phyloP scores from a whole-genome alignment of 768 basidiomycete species.

The Asterophora lycoperdoides region DNA sequence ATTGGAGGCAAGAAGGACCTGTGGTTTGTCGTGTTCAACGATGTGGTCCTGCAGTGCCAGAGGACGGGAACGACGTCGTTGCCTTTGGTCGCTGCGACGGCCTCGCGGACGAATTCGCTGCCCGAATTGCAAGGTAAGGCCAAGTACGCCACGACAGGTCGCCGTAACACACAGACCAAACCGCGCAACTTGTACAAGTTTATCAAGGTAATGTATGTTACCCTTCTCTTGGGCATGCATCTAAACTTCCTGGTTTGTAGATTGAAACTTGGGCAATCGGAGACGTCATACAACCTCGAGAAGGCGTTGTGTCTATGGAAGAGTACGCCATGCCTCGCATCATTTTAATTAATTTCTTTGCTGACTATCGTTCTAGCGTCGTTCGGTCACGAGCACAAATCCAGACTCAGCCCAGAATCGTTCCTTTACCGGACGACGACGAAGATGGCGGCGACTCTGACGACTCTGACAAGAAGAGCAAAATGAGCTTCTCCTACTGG shows the following conservation, averaged over 20 bases:
- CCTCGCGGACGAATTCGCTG: slow-evolving; percentile 67
- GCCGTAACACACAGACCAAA: slow-evolving; percentile 70
- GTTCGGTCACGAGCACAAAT: slow-evolving; percentile 66
- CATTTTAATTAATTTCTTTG: slow-evolving; percentile 1
- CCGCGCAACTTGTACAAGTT: slow-evolving; percentile 94
- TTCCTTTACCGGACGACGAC: slow-evolving; percentile 65
- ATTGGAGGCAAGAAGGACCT: slow-evolving; percentile 74
- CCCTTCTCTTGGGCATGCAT: not conserved
- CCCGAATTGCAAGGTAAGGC: slow-evolving; percentile 82
- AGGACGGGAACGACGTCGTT: slow-evolving; percentile 84
- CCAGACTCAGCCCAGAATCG: slow-evolving; percentile 56
- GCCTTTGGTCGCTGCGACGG: slow-evolving; percentile 65
- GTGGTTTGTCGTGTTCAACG: slow-evolving; percentile 95
- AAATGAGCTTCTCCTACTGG: slow-evolving; percentile 95
- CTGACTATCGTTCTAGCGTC: slow-evolving; percentile 41
- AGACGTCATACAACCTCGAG: slow-evolving; percentile 66
- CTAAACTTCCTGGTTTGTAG: slow-evolving; percentile 34
- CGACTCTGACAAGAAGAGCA: slow-evolving; percentile 85
- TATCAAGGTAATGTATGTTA: slow-evolving; percentile 58
- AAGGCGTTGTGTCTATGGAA: slow-evolving; percentile 86
- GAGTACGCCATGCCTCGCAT: slow-evolving; percentile 53
- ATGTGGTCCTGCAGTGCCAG: slow-evolving; percentile 90
- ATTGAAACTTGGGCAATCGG: slow-evolving; percentile 88
- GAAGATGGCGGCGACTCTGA: slow-evolving; percentile 62
- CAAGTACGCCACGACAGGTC: slow-evolving; percentile 80